These are phyloP conservation scores for Populus deltoides DNA, from an alignment of 345 rosid species.

Conservation along the genomic window DNA sequence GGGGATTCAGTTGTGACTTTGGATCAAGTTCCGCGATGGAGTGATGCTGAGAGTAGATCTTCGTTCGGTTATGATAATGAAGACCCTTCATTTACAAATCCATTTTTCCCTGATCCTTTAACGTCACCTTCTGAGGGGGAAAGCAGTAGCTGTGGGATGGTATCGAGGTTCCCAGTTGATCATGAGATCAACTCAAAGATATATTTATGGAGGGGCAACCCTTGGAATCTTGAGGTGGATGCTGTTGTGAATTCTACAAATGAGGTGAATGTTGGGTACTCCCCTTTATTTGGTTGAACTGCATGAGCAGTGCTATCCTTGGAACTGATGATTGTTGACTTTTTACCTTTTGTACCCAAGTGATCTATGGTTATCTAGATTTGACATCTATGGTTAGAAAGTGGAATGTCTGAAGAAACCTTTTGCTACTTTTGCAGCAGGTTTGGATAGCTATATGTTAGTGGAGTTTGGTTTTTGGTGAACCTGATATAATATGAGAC, in stretches of 20 bases:
- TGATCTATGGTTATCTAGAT: neutral
- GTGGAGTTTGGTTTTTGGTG: neutral
- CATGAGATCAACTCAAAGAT: constrained; percentile 78
- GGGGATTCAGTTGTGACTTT: constrained; percentile 68
- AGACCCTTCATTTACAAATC: constrained; percentile 56
- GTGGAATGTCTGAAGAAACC: neutral
- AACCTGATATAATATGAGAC: neutral
- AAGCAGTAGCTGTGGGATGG: constrained; percentile 50
- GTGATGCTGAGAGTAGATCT: constrained; percentile 65
- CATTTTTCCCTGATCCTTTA: constrained; percentile 71
- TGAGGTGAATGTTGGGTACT: constrained; percentile 53
- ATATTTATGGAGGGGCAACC: constrained; percentile 90
- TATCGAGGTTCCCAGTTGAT: constrained; percentile 83
- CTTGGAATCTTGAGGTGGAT: constrained; percentile 98
- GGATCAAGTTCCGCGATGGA: constrained; percentile 92
- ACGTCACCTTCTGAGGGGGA: constrained; percentile 48
- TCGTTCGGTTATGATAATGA: constrained; percentile 54
- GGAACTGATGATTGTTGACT: neutral
- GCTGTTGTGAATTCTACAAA: constrained; percentile 96
- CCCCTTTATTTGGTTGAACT: neutral
- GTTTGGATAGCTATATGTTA: neutral
- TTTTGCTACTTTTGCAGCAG: neutral
- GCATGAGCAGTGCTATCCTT: neutral
- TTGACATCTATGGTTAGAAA: neutral
- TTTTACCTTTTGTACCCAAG: neutral